Percentiles rank a stretch among this genome's conserved stretches.
Conservation (phyloP, 495 filamentous ascomycete genomes). For the Xylaria castorea region DNA sequence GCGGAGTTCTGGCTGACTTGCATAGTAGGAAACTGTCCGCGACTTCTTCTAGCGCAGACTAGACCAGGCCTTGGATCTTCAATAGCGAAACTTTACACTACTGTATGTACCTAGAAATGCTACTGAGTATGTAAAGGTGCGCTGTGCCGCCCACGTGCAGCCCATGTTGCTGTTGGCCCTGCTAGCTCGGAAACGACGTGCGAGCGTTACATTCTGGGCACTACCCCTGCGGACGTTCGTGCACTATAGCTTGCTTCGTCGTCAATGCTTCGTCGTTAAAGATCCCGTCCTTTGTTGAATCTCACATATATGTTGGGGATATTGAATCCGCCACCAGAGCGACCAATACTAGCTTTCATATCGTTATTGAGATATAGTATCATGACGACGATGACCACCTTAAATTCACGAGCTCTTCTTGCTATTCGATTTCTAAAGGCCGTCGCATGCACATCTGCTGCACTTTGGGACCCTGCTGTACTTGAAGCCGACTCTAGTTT, state of each 20-base stretch:
- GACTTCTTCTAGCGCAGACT: slow-evolving; percentile 1
- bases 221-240: slow-evolving; percentile 10
- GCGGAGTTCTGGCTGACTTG: background rate
- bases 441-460: background rate
- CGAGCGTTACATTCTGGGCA: slow-evolving; percentile 28
- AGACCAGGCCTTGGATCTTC: background rate
- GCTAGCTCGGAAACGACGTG: slow-evolving; percentile 28
- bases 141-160: slow-evolving; percentile 27
- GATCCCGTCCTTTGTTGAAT: background rate
- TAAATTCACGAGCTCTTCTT: background rate
- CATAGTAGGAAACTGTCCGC: background rate
- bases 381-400: background rate
- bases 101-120: slow-evolving; percentile 17
- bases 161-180: background rate
- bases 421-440: background rate
- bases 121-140: too few species aligned
- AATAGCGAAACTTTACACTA: slow-evolving; percentile 2
- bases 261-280: background rate
- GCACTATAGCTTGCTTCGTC: background rate
- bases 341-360: background rate
- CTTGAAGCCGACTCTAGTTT: background rate
- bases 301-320: background rate
- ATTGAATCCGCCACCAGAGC: background rate
- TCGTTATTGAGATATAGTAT: background rate
- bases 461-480: background rate